These are phyloP conservation scores for Fusarium sp. DNA, from an alignment of 2,329 filamentous ascomycete genomes.

Conservation along the genomic window DNA sequence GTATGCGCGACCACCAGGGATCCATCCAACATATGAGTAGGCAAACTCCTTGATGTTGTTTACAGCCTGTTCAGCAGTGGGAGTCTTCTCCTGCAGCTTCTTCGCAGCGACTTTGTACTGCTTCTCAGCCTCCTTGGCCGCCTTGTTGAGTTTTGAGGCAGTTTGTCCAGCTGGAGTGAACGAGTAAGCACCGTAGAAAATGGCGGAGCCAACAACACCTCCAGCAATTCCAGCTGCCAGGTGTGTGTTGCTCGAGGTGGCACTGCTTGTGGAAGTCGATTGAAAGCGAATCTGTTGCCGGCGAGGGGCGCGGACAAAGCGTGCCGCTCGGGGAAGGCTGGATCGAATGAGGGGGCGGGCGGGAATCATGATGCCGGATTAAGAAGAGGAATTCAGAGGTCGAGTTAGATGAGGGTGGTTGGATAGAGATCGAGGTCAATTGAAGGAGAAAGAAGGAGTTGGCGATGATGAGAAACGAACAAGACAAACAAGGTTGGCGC, in stretches of 20 bases:
- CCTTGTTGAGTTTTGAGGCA: slow-evolving; percentile 58
- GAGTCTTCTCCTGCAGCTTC: slow-evolving; percentile 71
- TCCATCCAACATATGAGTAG: slow-evolving; percentile 76
- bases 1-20: slow-evolving; percentile 77
- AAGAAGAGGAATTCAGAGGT: background rate
- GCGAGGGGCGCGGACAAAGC: slow-evolving; percentile 40
- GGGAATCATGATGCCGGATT: slow-evolving; percentile 44
- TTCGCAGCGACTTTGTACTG: slow-evolving; percentile 71
- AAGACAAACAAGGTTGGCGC: background rate
- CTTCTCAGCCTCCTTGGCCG: slow-evolving; percentile 65
- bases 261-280: slow-evolving; percentile 49
- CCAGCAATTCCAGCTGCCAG: slow-evolving; percentile 57
- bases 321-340: slow-evolving; percentile 43
- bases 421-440: background rate
- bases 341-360: slow-evolving; percentile 46
- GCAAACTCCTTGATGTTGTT: slow-evolving; percentile 73
- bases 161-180: slow-evolving; percentile 58
- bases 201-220: slow-evolving; percentile 55
- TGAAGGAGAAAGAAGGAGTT: background rate
- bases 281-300: slow-evolving; percentile 54
- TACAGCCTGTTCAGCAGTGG: slow-evolving; percentile 75
- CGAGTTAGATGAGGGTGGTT: background rate
- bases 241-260: slow-evolving; percentile 46
- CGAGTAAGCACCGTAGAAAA: slow-evolving; percentile 58
- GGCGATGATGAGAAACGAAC: background rate